Conservation (phyloP, 2,329 filamentous ascomycete species). For the Colletotrichum sp. region DNA sequence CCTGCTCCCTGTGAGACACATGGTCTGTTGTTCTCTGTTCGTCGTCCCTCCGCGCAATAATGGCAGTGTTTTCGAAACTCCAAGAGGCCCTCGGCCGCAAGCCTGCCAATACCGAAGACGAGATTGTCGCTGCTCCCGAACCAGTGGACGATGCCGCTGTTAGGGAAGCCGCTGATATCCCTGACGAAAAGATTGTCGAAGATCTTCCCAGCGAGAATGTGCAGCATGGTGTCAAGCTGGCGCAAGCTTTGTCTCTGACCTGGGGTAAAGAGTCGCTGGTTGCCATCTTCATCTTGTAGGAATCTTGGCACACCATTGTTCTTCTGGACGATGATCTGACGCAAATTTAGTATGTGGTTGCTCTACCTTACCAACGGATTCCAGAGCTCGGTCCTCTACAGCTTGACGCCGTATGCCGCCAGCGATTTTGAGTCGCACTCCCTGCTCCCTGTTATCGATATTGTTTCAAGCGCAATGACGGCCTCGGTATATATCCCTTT, state of each 20-base stretch:
- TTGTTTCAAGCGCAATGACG: slow-evolving; percentile 58
- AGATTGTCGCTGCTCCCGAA: neutral
- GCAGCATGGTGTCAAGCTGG: slow-evolving; percentile 26
- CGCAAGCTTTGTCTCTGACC: slow-evolving; percentile 26
- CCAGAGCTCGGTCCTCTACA: slow-evolving; percentile 45
- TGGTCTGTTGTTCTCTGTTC: neutral
- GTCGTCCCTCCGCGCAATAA: neutral
- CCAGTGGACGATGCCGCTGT: neutral
- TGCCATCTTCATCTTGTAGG: slow-evolving; percentile 23
- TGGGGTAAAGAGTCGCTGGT: slow-evolving; percentile 25
- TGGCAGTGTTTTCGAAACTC: neutral
- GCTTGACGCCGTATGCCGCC: slow-evolving; percentile 50
- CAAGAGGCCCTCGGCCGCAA: neutral
- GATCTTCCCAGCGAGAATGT: slow-evolving; percentile 12
- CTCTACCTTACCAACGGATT: slow-evolving; percentile 58
- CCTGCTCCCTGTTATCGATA: slow-evolving; percentile 55
- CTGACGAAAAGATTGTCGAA: neutral
- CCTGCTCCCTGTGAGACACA: neutral
- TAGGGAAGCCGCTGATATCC: neutral
- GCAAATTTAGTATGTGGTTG: slow-evolving; percentile 27
- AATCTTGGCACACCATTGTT: neutral
- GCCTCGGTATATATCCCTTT: slow-evolving; percentile 68
- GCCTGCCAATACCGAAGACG: neutral
- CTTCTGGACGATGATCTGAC: neutral
- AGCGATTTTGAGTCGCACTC: slow-evolving; percentile 59